These are phyloP conservation scores for Hebeloma cylindrosporum DNA, from an alignment of 768 basidiomycete species.

Conservation along the genomic window DNA sequence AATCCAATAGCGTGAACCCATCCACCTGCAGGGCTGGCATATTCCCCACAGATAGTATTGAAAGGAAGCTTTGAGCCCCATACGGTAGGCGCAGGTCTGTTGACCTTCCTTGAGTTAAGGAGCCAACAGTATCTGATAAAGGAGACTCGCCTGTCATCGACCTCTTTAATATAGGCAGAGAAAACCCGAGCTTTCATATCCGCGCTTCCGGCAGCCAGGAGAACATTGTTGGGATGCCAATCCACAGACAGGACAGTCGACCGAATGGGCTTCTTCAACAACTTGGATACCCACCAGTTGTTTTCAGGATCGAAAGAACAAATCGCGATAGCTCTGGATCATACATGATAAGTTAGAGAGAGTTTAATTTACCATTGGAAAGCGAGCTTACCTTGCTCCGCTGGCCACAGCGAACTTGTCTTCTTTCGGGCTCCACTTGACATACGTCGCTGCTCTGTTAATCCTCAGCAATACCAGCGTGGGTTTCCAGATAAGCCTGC, in stretches of 20 bases:
- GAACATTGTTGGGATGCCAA: conserved; percentile 99
- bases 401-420: conserved; percentile 99
- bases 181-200: conserved; percentile 98
- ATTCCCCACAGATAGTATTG: conserved; percentile 97
- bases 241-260: conserved; percentile 93
- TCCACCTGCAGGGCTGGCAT: conserved; percentile 82
- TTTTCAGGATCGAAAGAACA: conserved; percentile 98
- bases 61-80: conserved; percentile 99
- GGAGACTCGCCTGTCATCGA: conserved; percentile 76
- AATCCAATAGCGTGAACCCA: conserved; percentile 98
- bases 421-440: conserved; percentile 95
- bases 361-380: neutral
- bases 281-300: conserved; percentile 99
- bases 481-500: conserved; percentile 84
- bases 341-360: neutral
- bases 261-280: conserved; percentile 95
- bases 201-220: conserved; percentile 95
- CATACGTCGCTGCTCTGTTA: conserved; percentile 94
- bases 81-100: conserved; percentile 80
- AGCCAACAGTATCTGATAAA: neutral
- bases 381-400: conserved; percentile 78
- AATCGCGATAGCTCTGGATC: conserved; percentile 80
- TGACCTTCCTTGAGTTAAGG: conserved; percentile 8
- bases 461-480: conserved; percentile 93
- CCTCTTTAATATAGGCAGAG: conserved; percentile 98